These are phyloP conservation scores for Pterocarpus macrocarpus DNA, from an alignment of 306 rosid species.

Conservation along the genomic window DNA sequence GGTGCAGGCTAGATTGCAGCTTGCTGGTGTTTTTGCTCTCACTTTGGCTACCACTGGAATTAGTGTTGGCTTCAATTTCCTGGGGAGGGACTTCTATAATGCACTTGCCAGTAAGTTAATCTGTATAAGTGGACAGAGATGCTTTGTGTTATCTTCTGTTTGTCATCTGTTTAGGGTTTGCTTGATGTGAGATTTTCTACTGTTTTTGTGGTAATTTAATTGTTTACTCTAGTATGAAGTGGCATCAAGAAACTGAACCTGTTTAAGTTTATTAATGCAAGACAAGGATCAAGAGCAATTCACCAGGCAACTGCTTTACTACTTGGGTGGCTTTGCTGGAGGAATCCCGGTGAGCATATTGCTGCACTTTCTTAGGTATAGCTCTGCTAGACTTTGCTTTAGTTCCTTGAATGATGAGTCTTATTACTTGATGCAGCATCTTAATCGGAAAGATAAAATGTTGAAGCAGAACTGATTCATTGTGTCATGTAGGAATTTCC, in stretches of 20 bases:
- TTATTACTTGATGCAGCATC: not conserved
- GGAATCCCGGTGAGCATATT: constrained; percentile 99
- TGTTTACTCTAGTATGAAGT: constrained; percentile 26
- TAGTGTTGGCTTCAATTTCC: constrained; percentile 92
- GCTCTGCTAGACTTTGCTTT: constrained; percentile 68
- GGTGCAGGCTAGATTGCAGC: constrained; percentile 75
- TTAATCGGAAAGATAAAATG: not conserved
- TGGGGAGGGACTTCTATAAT: constrained; percentile 95
- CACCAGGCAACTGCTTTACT: constrained; percentile 85
- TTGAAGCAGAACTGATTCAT: not conserved
- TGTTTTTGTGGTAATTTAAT: constrained; percentile 1
- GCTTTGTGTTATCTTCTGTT: constrained; percentile 17
- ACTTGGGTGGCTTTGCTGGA: constrained; percentile 90
- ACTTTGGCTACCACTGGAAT: constrained; percentile 95
- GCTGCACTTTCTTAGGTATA: constrained; percentile 92
- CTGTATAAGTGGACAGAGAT: not conserved
- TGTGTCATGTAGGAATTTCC: not conserved
- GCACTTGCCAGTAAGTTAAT: constrained; percentile 86
- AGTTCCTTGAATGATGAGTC: constrained; percentile 44
- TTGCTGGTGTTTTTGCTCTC: constrained; percentile 88
- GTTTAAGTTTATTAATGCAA: constrained; percentile 56
- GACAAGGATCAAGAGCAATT: constrained; percentile 99
- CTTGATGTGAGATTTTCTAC: constrained; percentile 23
- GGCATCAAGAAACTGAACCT: constrained; percentile 50
- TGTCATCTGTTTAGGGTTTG: constrained; percentile 27